Evolutionary conservation across 2,329 filamentous ascomycete genomes (phyloP), one percentile per base, ranked within the genome.

Genomic region (Chrysoporthe cubensis): DNA sequence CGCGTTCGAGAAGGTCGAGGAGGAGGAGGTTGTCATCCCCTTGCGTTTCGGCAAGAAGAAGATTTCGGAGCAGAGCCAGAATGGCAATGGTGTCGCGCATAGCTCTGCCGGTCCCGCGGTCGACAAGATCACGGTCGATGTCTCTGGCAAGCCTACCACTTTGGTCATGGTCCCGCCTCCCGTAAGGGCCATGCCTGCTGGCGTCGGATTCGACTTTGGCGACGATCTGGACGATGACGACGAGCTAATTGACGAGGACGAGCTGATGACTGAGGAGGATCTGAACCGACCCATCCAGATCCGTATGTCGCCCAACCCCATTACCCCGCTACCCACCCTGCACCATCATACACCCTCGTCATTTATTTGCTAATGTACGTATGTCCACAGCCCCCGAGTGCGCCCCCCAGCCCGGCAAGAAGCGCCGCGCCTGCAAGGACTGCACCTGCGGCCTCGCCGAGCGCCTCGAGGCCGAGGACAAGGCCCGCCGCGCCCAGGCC

Each of bases 391-490:
- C 96, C 64, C 87, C 90, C 37, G 93, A 96, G 77, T 99, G 96
- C 79, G 88, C 90, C 68, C 94, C 95, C 60, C 93, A 96, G 80
- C 86, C 90, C 57, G 93, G 92, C 68, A 97, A 97, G 83, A 90
- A 95, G 73, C 91, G 95, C 66, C 90, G 94, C 70, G 94, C 96
- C 67, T 99, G 96, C 85, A 98, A 99, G 81, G 96, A 99, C 83
- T 99, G 96, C 83, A 95, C 92, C 9, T 99, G 96, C 77, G 96
- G 96, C 62, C 88, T 99, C 37, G 93, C 94, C 34, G 88, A 96
- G 78, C 89, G 91, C 70, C 81, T 98, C 62, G 91, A 93, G 74
- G 90, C 90, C n/a, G 93, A 98, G 82, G 96, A 98, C 79, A 76
- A 76, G 68, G 72, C 74, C 60, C 76, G 77, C 42, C 74, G 76